Conservation (phyloP, 352 stramenopile genomes). For the Pythium rishiriense region DNA sequence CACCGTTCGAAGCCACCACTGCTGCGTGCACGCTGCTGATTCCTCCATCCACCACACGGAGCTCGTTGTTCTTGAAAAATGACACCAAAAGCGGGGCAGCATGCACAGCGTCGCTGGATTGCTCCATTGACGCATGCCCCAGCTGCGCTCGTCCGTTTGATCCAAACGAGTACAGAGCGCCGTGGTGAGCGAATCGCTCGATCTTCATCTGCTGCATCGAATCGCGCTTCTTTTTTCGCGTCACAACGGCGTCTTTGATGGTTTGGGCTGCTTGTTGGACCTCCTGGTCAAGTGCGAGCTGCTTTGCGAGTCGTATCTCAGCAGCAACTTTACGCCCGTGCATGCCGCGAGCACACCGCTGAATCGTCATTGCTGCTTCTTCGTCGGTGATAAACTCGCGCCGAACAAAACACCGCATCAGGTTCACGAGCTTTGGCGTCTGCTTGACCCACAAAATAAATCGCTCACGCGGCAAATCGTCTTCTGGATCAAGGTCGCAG, state of each 20-base stretch:
- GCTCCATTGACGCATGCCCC: constrained; percentile 46
- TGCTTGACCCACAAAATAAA: constrained; percentile 66
- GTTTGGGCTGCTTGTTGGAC: constrained; percentile 55
- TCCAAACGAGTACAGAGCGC: constrained; percentile 72
- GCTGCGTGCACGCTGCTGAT: constrained; percentile 59
- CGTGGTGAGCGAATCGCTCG: constrained; percentile 67
- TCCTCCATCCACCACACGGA: constrained; percentile 47
- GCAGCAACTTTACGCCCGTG: constrained; percentile 42
- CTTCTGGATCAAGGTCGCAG: constrained; percentile 66
- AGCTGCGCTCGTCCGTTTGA: constrained; percentile 57
- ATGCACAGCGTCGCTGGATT: constrained; percentile 30
- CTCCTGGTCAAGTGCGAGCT: constrained; percentile 59
- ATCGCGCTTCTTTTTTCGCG: constrained; percentile 65
- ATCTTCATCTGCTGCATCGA: constrained; percentile 66
- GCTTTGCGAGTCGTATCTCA: constrained; percentile 51
- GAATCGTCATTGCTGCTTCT: constrained; percentile 51
- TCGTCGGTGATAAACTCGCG: constrained; percentile 58
- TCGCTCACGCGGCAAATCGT: constrained; percentile 50
- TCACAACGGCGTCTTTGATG: constrained; percentile 66
- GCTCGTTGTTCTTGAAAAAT: constrained; percentile 76
- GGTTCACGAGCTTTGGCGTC: constrained; percentile 72
- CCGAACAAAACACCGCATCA: constrained; percentile 73
- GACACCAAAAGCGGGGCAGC: constrained; percentile 42
- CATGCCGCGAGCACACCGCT: constrained; percentile 62
- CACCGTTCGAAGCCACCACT: constrained; percentile 61